A percentile compares a stretch with the other conserved stretches of the same genome.
Evolutionary conservation across 257 asterid genomes (phyloP).

Genomic region (Buddleja alternifolia): DNA sequence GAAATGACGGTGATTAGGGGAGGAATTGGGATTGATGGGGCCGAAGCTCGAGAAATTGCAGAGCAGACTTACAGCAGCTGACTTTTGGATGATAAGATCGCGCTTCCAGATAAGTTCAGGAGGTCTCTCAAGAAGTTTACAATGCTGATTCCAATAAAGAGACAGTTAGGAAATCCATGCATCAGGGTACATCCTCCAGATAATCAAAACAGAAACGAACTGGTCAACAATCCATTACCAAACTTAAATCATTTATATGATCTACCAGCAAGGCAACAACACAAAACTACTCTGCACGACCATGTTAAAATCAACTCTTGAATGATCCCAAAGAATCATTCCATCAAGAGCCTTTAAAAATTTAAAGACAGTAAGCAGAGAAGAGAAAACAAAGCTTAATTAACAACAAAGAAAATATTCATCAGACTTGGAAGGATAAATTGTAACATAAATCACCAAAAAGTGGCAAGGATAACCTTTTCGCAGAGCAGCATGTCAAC

Average conservation of each 20-base stretch:
- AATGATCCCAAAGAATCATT: conserved; percentile 15
- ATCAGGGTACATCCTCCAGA: conserved; percentile 21
- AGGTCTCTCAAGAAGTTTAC: conserved; percentile 84
- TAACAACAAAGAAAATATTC: conserved; percentile 15
- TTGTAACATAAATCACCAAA: conserved; percentile 19
- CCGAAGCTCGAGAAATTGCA: conserved; percentile 18
- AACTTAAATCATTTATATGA: conserved; percentile 12
- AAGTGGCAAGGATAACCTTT: conserved; percentile 52
- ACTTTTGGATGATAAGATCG: conserved; percentile 73
- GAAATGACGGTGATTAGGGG: background rate
- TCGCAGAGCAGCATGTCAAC: conserved; percentile 70
- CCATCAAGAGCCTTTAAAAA: conserved; percentile 15
- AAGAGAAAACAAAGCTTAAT: background rate
- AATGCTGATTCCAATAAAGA: conserved; percentile 62
- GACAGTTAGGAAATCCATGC: conserved; percentile 16
- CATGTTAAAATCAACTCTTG: background rate
- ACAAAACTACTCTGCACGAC: background rate
- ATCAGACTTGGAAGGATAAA: background rate
- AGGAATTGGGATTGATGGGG: conserved; percentile 5
- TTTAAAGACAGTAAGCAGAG: background rate
- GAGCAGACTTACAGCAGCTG: conserved; percentile 71
- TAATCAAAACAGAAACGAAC: conserved; percentile 15
- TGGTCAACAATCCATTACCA: conserved; percentile 16
- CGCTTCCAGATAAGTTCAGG: conserved; percentile 88
- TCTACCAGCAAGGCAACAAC: conserved; percentile 19